A percentile compares a stretch with the other conserved stretches of the same genome.
Evolutionary conservation across 2,329 filamentous ascomycete genomes (phyloP).

Genomic region (Aspergillus pseudoviridinutans): DNA sequence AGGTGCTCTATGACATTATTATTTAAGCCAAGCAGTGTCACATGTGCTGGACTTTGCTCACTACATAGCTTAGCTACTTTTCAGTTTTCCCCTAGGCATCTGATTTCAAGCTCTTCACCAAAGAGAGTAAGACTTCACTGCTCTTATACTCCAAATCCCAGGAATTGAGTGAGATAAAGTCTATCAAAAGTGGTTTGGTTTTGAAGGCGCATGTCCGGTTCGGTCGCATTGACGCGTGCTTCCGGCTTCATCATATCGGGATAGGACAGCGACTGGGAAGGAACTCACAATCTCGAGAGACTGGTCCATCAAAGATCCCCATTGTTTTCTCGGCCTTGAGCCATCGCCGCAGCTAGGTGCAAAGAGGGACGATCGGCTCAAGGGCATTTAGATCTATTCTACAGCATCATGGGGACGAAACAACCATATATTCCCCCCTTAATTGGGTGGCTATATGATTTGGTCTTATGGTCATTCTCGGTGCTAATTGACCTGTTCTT

Average conservation of each 20-base stretch:
- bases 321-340: neutral
- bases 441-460: slow-evolving; percentile 49
- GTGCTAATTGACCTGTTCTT: slow-evolving; percentile 95
- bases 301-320: no score
- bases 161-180: neutral
- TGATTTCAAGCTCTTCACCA: neutral
- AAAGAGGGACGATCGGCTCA: neutral
- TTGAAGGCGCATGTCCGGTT: neutral
- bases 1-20: neutral
- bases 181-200: neutral
- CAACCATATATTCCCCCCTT: slow-evolving; percentile 40
- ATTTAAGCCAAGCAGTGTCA: neutral
- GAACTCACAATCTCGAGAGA: neutral
- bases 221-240: neutral
- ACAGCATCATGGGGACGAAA: slow-evolving; percentile 31
- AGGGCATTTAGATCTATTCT: neutral
- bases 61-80: neutral
- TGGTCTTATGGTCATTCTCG: slow-evolving; percentile 49
- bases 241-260: neutral
- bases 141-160: neutral
- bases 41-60: neutral
- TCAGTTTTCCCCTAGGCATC: neutral
- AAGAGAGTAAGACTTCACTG: neutral
- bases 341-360: neutral
- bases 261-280: neutral